Evolutionary conservation across 805 yeast species (phyloP).

Genomic region (Debaryomyces hansenii): DNA sequence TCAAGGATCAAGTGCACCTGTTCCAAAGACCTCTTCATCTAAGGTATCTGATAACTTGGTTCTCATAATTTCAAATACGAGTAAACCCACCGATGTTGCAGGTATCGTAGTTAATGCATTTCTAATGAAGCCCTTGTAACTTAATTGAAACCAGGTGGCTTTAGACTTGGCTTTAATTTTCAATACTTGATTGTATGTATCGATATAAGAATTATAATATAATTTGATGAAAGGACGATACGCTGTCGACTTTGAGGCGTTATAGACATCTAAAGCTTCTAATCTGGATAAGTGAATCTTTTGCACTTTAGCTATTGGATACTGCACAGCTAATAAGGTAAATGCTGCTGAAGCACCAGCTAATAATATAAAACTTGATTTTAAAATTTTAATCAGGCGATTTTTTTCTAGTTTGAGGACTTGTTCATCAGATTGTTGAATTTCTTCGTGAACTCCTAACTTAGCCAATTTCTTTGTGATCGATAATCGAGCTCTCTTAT

Average conservation of each 20-base stretch:
- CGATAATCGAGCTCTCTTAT: slow-evolving; percentile 38
- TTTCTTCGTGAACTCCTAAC: slow-evolving; percentile 6
- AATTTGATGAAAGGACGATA: slow-evolving; percentile 41
- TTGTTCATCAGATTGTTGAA: slow-evolving; percentile 19
- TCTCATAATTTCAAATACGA: slow-evolving; percentile 83
- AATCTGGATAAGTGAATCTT: slow-evolving; percentile 74
- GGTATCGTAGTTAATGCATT: slow-evolving; percentile 79
- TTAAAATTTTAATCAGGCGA: slow-evolving; percentile 50
- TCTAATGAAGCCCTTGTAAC: slow-evolving; percentile 74
- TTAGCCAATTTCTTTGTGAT: slow-evolving; percentile 12
- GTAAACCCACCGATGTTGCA: slow-evolving; percentile 81
- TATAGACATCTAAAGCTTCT: slow-evolving; percentile 73
- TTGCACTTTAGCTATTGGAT: slow-evolving; percentile 79
- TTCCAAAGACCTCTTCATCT: slow-evolving; percentile 17
- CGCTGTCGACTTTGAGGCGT: slow-evolving; percentile 30
- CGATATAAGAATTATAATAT: slow-evolving; percentile 74
- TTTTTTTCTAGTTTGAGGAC: slow-evolving; percentile 29
- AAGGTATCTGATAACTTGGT: slow-evolving; percentile 35
- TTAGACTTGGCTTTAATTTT: slow-evolving; percentile 55
- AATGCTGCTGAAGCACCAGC: slow-evolving; percentile 91
- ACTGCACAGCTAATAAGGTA: slow-evolving; percentile 73
- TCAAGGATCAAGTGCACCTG: not conserved
- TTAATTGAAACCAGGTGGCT: slow-evolving; percentile 60
- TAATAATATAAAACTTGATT: slow-evolving; percentile 66
- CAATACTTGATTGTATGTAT: slow-evolving; percentile 64